Base-by-base conservation (phyloP, 108 stramenopile species). In the Cyclotella kingstonii region DNA sequence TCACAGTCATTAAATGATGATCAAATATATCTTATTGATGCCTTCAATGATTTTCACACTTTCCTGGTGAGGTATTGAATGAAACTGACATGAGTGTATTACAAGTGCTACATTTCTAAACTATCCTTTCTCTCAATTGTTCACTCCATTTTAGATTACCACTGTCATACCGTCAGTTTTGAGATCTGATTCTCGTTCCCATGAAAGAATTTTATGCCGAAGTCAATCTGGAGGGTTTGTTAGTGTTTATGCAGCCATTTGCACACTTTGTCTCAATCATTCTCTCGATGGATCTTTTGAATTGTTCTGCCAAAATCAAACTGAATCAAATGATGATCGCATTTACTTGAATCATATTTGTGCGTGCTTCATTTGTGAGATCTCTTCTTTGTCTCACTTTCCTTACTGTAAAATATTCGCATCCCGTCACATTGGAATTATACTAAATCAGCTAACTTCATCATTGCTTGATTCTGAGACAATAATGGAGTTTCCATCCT, bases 321-420 rank as follows among this genome's bases (percentile, higher is more conserved):
- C 45, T 49, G 43, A 8, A 14, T 25, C 29, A 17, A 54, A 21
- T 42, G 64, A 60, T 6, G 52, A 53, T 38, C 17, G 35, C 27
- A 31, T 60, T 52, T 54, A 52, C 14, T 31, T 73, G 36, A 54
- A 44, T 14, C 64, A 55, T 38, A 27, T 73, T 42, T 33, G 54
- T 28, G 29, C 57, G n/a, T 48, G 59, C 27, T 66, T 73, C 42
- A 64, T 41, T 27, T 54, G 51, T 36, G 73, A 73, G 73, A 26
- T 73, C 14, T 46, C 63, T 40, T 64, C 59, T 11, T 28, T 73
- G 33, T 44, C 54, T 3, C 29, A 28, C 6, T 44, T 26, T 54
- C 50, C 19, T 12, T 4, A 30, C 52, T 73, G 64, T 21, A 51
- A 34, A 44, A 17, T 18, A 2, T 17, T 65, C 15, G 57, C 53